Evolutionary conservation across 768 basidiomycete genomes (phyloP).

Genomic region (Tricholoma sp.): DNA sequence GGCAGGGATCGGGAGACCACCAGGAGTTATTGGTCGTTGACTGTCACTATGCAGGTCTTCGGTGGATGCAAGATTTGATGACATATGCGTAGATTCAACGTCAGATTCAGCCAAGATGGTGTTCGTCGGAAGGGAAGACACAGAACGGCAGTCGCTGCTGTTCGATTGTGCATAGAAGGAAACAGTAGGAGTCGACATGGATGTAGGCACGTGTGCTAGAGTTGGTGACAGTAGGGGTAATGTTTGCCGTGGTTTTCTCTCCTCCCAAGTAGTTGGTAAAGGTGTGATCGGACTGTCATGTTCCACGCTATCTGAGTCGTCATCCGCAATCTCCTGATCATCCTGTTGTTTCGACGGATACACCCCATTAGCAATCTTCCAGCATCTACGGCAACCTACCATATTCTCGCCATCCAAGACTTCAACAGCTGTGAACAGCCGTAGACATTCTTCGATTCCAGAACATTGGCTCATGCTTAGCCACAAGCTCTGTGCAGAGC

Average conservation of each 20-base stretch:
- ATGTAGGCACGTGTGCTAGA: conserved; percentile 27
- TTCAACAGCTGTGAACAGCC: conserved; percentile 91
- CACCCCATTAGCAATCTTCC: conserved; percentile 81
- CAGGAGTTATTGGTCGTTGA: conserved; percentile 23
- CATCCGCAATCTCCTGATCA: conserved; percentile 23
- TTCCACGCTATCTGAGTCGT: conserved; percentile 16
- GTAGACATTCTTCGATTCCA: conserved; percentile 73
- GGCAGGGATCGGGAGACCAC: conserved; percentile 44
- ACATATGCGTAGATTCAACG: conserved; percentile 14
- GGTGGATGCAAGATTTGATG: background rate
- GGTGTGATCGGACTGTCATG: background rate
- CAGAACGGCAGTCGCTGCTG: conserved; percentile 26
- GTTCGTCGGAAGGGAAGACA: conserved; percentile 35
- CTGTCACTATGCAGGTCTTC: background rate
- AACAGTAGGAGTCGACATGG: conserved; percentile 36
- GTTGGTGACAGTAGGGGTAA: conserved; percentile 13
- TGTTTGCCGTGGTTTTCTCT: conserved; percentile 3
- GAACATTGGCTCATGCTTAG: conserved; percentile 45
- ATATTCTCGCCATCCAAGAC: conserved; percentile 90
- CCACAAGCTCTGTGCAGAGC: conserved; percentile 32
- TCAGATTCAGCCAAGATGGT: conserved; percentile 19
- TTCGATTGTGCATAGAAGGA: conserved; percentile 26
- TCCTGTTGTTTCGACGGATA: conserved; percentile 33
- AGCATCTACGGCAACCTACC: conserved; percentile 90
- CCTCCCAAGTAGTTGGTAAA: background rate